Evolutionary conservation across 139 green algal genomes (phyloP), one percentile per base, ranked within the genome.

Genomic region (Astrephomene gubernaculifera): DNA sequence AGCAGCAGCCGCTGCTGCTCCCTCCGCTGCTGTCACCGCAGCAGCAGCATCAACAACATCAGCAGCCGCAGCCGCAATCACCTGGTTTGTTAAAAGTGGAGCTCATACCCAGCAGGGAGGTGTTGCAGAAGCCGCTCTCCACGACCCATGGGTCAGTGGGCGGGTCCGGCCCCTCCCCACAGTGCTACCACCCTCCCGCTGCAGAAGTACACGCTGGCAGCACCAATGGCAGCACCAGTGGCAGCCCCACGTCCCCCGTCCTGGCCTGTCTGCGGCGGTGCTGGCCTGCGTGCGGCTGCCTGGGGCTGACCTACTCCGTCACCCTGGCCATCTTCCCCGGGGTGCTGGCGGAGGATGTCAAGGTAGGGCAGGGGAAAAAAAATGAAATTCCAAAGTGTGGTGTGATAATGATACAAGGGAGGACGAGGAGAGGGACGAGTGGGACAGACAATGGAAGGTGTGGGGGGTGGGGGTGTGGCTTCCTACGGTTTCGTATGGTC

Each of bases 311-410:
- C 17, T 95, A 94, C 82, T 53, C 79, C 8, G 86, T 95, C 1
- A 98, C 96, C 0, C 85, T 99, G 25, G 90, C 89, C 71, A 97
- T 99, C 57, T 99, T 99, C 72, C 96, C 96, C 1, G 96, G 96
- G 0, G 88, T 98, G 24, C 82, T 99, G 39, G 92, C 94, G 1
- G 96, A 99, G 78, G 94, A 98, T 69, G 68, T 98, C 14, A 73
- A 94, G 49, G 91, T 94, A 78, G 60, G 90, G 45, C 39, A 31
- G n/a, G 49, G 24, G 29, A 25, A 2, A 4, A 36, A 35, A n/a
- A n/a, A n/a, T n/a, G n/a, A n/a, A n/a, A n/a, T n/a, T n/a, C n/a
- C n/a, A n/a, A n/a, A n/a, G n/a, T n/a, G n/a, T n/a, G n/a, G n/a
- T n/a, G n/a, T n/a, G n/a, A n/a, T n/a, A n/a, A n/a, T n/a, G n/a